These are phyloP conservation scores for Colletotrichum cereale DNA, from an alignment of 2,329 filamentous ascomycete species.

Conservation along the genomic window DNA sequence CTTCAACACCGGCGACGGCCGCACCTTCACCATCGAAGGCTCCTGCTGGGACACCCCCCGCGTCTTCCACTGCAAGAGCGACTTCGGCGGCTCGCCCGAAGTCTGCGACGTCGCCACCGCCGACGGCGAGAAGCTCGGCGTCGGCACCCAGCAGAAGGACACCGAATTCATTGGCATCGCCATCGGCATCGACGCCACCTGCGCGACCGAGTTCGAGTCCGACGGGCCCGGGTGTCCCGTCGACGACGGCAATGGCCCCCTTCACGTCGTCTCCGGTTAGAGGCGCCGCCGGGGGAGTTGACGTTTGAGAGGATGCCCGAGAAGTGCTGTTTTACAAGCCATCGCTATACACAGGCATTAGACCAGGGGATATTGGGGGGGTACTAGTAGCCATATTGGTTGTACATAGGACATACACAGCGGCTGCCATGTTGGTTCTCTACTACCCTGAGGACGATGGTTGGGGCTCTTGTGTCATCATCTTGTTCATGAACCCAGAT, in stretches of 20 bases:
- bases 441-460: no score
- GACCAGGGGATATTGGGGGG: no score
- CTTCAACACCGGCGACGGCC: slow-evolving; percentile 24
- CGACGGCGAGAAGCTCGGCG: slow-evolving; percentile 16
- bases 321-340: no score
- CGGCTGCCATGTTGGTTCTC: no score
- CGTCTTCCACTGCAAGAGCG: slow-evolving; percentile 20
- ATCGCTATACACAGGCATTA: no score
- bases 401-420: no score
- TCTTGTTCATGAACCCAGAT: no score
- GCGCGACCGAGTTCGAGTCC: slow-evolving; percentile 12
- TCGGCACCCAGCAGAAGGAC: slow-evolving; percentile 15
- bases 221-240: slow-evolving; percentile 8
- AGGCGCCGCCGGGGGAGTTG: no score
- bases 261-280: background rate
- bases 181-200: slow-evolving; percentile 15
- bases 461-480: no score
- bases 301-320: no score
- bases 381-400: no score
- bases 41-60: slow-evolving; percentile 20
- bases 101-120: background rate
- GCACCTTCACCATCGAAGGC: slow-evolving; percentile 21
- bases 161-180: slow-evolving; percentile 18
- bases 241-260: background rate
- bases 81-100: slow-evolving; percentile 14